phyloP scores from a whole-genome alignment of 495 filamentous ascomycete genomes.

The Letharia lupina region DNA sequence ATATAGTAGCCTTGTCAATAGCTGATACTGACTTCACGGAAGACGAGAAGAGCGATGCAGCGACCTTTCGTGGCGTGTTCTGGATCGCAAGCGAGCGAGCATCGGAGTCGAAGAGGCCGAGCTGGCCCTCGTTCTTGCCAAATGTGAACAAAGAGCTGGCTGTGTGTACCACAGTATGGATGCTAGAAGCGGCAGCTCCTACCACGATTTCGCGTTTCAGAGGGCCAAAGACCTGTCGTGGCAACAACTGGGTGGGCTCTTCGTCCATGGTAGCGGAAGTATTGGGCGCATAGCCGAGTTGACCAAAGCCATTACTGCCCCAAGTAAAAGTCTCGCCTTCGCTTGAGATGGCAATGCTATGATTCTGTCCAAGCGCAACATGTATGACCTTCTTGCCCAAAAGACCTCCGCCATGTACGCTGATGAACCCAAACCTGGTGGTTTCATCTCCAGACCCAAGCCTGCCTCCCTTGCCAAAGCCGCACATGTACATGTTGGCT shows the following conservation, averaged over 20 bases:
- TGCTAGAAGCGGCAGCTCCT: slow-evolving; percentile 80
- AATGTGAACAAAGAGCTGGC: slow-evolving; percentile 78
- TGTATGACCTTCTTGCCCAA: slow-evolving; percentile 59
- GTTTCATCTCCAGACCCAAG: slow-evolving; percentile 84
- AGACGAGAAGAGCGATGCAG: slow-evolving; percentile 72
- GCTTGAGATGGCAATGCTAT: slow-evolving; percentile 74
- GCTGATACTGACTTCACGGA: slow-evolving; percentile 74
- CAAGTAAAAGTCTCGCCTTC: slow-evolving; percentile 83
- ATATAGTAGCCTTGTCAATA: slow-evolving; percentile 81
- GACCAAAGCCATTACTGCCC: slow-evolving; percentile 81
- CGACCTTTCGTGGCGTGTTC: slow-evolving; percentile 72
- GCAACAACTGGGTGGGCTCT: slow-evolving; percentile 65
- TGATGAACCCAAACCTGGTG: slow-evolving; percentile 75
- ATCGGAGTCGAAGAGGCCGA: slow-evolving; percentile 90
- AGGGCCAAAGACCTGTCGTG: slow-evolving; percentile 83
- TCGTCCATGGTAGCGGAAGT: slow-evolving; percentile 22
- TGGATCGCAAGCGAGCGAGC: slow-evolving; percentile 81
- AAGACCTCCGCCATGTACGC: slow-evolving; percentile 65
- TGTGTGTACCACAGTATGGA: slow-evolving; percentile 87
- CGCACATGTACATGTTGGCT: slow-evolving; percentile 87
- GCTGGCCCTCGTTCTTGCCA: slow-evolving; percentile 91
- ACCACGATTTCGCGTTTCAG: slow-evolving; percentile 76
- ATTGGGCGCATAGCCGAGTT: slow-evolving; percentile 71
- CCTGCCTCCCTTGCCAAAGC: slow-evolving; percentile 82
- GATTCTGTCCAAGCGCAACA: slow-evolving; percentile 81